These are phyloP conservation scores for Dioscorea alata DNA, from an alignment of 106 monocot species.

Conservation along the genomic window DNA sequence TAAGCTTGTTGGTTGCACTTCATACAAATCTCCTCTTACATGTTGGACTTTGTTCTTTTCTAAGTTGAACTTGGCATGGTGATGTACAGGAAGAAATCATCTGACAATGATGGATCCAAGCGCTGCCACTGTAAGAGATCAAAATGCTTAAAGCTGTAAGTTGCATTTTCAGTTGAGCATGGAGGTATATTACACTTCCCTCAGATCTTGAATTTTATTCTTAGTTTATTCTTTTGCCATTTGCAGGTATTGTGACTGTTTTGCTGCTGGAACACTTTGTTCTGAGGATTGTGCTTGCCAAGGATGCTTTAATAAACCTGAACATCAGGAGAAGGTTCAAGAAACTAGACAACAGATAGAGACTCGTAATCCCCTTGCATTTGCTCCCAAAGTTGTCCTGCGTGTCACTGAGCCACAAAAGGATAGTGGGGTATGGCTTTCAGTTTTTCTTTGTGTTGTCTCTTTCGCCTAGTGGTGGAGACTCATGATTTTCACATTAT, in stretches of 20 bases:
- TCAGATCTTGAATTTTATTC: neutral
- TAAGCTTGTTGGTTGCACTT: conserved; percentile 5
- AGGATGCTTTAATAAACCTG: conserved; percentile 40
- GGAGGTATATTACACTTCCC: neutral
- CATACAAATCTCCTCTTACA: neutral
- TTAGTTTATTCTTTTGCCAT: neutral
- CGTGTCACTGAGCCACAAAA: conserved; percentile 22
- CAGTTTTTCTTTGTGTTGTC: neutral
- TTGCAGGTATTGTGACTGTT: conserved; percentile 70
- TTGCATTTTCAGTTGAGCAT: conserved; percentile 5
- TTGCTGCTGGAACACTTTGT: conserved; percentile 50
- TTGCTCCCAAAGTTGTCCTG: conserved; percentile 57
- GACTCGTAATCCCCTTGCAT: conserved; percentile 58
- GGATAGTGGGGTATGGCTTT: conserved; percentile 24
- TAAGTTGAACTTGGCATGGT: conserved; percentile 8
- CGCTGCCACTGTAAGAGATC: conserved; percentile 63
- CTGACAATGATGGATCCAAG: conserved; percentile 47
- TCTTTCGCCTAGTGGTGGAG: neutral
- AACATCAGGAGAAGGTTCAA: conserved; percentile 31
- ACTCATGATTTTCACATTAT: conserved; percentile 3
- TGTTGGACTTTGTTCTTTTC: neutral
- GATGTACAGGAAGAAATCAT: conserved; percentile 29
- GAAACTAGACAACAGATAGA: conserved; percentile 39
- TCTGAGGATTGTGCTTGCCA: conserved; percentile 44
- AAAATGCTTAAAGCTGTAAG: conserved; percentile 74